Conservation (phyloP, 116 monocot species). For the Phalaenopsis hybrid region DNA sequence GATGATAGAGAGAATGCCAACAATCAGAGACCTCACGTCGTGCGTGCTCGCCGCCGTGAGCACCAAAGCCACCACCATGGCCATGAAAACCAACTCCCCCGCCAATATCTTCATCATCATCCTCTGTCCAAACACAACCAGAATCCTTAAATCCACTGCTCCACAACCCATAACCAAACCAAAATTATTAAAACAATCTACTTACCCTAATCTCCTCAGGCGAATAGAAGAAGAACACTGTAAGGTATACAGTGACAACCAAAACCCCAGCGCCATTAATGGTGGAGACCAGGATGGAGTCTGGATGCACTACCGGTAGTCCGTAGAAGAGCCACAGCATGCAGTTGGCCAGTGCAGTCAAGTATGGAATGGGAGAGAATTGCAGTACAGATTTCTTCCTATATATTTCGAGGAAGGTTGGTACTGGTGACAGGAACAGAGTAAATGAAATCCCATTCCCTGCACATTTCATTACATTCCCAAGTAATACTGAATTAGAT, state of each 20-base stretch:
- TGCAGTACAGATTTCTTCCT: conserved; percentile 45
- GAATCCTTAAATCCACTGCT: not conserved
- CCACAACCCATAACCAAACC: too few species aligned
- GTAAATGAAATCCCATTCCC: conserved; percentile 49
- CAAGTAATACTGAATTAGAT: too few species aligned
- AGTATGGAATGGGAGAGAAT: conserved; percentile 47
- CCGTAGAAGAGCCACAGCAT: conserved; percentile 66
- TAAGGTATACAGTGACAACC: conserved; percentile 51
- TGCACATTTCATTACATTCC: conserved; percentile 4
- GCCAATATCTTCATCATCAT: too few species aligned
- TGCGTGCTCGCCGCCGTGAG: not conserved
- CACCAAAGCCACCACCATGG: not conserved
- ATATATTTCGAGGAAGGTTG: conserved; percentile 38
- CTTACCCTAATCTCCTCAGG: too few species aligned
- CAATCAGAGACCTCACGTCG: conserved; percentile 10
- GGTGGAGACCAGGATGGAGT: conserved; percentile 50
- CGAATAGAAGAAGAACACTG: conserved; percentile 33
- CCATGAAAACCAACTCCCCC: conserved; percentile 15
- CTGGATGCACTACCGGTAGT: conserved; percentile 37
- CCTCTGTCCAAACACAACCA: too few species aligned
- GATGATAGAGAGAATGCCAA: conserved; percentile 24
- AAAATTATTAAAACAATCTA: too few species aligned
- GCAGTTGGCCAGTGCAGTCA: conserved; percentile 60
- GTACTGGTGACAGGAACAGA: conserved; percentile 46
- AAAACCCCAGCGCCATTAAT: conserved; percentile 47